Evolutionary conservation across 352 stramenopile genomes (phyloP).

Genomic region (Phytopythium helicoides): DNA sequence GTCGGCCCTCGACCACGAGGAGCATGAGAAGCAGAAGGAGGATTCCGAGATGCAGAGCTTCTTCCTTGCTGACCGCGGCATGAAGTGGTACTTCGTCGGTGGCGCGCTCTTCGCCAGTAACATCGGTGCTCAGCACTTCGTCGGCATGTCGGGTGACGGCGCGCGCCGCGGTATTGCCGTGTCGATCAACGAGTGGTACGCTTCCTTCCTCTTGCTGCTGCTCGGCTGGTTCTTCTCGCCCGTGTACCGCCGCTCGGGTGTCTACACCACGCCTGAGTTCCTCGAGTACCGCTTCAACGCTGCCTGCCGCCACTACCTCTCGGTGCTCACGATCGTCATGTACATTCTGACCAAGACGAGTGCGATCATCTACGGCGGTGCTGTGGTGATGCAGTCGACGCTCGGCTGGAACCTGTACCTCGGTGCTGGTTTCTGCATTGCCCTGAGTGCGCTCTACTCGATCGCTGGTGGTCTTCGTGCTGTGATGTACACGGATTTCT

Average conservation of each 20-base stretch:
- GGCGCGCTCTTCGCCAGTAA: slow-evolving; percentile 64
- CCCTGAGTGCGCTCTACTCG: slow-evolving; percentile 55
- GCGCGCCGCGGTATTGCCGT: slow-evolving; percentile 55
- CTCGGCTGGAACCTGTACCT: slow-evolving; percentile 63
- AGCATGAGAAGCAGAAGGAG: slow-evolving; percentile 21
- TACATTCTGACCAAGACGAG: slow-evolving; percentile 71
- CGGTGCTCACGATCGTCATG: slow-evolving; percentile 57
- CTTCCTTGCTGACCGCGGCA: slow-evolving; percentile 61
- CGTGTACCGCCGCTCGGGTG: slow-evolving; percentile 52
- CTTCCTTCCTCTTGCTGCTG: slow-evolving; percentile 48
- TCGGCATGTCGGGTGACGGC: slow-evolving; percentile 65
- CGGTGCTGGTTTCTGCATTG: slow-evolving; percentile 43
- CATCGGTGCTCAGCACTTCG: slow-evolving; percentile 70
- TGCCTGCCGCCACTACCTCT: slow-evolving; percentile 54
- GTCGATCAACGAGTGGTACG: slow-evolving; percentile 67
- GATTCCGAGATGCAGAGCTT: slow-evolving; percentile 44
- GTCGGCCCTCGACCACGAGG: slow-evolving; percentile 17
- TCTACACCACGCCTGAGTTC: slow-evolving; percentile 59
- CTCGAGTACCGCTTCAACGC: slow-evolving; percentile 48
- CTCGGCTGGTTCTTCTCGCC: slow-evolving; percentile 64
- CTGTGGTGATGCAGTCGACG: slow-evolving; percentile 57
- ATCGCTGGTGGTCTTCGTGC: slow-evolving; percentile 55
- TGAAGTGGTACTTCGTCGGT: slow-evolving; percentile 68
- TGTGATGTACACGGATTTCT: slow-evolving; percentile 72
- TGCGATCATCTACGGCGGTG: slow-evolving; percentile 64